A percentile compares a stretch with the other conserved stretches of the same genome.
Evolutionary conservation across 2,329 filamentous ascomycete genomes (phyloP).

Genomic region (Dothistroma pini): DNA sequence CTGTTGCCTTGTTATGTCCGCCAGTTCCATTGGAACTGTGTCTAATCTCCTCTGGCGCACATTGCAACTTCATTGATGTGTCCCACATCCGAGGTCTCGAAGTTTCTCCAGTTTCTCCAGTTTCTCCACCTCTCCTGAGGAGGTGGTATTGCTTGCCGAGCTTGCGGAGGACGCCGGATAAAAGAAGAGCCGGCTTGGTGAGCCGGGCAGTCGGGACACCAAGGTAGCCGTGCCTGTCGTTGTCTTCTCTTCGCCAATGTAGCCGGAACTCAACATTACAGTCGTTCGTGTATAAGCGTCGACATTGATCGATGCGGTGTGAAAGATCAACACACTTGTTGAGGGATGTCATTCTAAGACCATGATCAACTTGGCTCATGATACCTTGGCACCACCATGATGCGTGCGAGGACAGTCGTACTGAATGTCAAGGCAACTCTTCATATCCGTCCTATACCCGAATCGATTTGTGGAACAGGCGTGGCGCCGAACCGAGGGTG

Average conservation of each 20-base stretch:
- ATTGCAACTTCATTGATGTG: too few relatives aligned
- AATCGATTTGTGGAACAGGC: neutral
- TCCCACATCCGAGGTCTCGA: too few relatives aligned
- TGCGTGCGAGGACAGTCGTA: neutral
- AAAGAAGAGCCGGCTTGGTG: too few relatives aligned
- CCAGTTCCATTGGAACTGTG: too few relatives aligned
- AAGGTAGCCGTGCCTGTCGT: too few relatives aligned
- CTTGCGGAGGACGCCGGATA: too few relatives aligned
- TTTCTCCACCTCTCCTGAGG: too few relatives aligned
- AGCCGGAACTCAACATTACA: neutral
- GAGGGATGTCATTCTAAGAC: neutral
- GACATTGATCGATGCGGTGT: neutral
- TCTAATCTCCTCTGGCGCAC: too few relatives aligned
- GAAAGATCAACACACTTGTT: neutral
- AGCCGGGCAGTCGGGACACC: too few relatives aligned
- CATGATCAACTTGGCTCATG: neutral
- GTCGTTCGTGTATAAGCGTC: neutral
- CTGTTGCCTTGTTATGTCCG: neutral
- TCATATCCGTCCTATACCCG: neutral
- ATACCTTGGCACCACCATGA: neutral
- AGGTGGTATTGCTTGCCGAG: too few relatives aligned
- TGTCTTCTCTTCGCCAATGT: too few relatives aligned
- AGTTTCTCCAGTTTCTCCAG: too few relatives aligned
- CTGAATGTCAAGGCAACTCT: neutral
- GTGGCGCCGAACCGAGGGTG: neutral